Conservation (phyloP, 2,329 filamentous ascomycete species). For the Paracorniculantispora psalliotae region DNA sequence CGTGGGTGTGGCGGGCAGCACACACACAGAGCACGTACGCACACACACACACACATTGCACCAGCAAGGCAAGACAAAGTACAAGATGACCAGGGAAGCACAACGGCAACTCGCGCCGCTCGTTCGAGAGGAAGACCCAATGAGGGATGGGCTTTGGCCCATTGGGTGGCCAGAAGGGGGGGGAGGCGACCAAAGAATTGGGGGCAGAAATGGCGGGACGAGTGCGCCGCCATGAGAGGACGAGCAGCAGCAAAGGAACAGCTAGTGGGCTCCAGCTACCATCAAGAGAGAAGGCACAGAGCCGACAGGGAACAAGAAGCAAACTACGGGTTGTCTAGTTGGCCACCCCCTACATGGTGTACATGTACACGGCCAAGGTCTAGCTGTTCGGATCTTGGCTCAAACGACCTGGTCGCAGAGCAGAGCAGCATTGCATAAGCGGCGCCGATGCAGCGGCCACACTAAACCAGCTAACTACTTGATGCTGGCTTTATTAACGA, state of each 20-base stretch:
- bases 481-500: no score
- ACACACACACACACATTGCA: background rate
- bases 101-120: constrained; percentile 8
- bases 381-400: background rate
- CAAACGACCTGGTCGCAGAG: background rate
- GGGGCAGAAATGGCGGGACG: constrained; percentile 2
- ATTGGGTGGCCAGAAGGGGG: background rate
- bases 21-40: background rate
- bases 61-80: background rate
- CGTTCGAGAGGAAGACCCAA: constrained; percentile 10
- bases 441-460: background rate
- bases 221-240: background rate
- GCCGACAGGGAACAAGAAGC: no score
- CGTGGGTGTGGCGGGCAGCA: background rate
- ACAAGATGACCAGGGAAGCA: background rate
- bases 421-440: background rate
- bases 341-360: no score
- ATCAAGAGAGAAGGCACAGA: no score
- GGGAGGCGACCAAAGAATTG: background rate
- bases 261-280: no score
- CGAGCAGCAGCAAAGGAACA: background rate
- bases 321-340: no score
- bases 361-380: background rate
- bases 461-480: no score
- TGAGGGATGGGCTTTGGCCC: constrained; percentile 14